Evolutionary conservation across 139 green algal species (phyloP), one percentile per base, ranked within the genome.

Genomic region (Edaphochlamys debaryana): DNA sequence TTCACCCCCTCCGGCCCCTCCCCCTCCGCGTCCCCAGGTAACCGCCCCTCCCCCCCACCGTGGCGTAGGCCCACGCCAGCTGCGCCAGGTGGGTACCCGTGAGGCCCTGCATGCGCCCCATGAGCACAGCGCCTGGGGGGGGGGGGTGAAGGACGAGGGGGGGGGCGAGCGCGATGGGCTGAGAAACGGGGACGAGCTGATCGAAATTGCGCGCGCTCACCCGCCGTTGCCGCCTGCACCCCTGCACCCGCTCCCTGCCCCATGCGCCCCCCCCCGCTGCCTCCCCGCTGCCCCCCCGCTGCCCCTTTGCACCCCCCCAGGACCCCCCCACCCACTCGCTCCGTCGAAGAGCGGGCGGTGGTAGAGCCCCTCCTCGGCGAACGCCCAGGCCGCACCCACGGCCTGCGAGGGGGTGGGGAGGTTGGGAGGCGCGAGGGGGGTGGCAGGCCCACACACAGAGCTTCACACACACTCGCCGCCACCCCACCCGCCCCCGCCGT

Each of bases 281-380:
- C n/a, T n/a, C n/a, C n/a, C n/a, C n/a, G n/a, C n/a, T n/a, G n/a
- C n/a, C n/a, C n/a, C n/a, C n/a, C n/a, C n/a, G 15, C 11, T 54
- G 48, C 48, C 48, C 48, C 9, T 54, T 54, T 54, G 11, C 11
- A 54, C 48, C 48, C 11, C 48, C 48, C 11, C 48, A 9, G 27
- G 9, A 8, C 34, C 36, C 3, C 7, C 64, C 15, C 30, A 38
- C 64, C 5, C 76, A 82, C 76, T 63, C 5, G 76, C 63, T 4
- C 4, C 42, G 27, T 82, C 76, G 29, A 82, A 82, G 27, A 82
- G 32, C 63, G 34, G 76, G n/a, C 60, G 62, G 32, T 82, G 63
- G 63, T 82, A 82, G 23, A 74, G 42, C 25, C 32, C 76, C 76
- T 27, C 63, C 20, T 42, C 76, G 22, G 76, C 76, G 62, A 82